phyloP scores from a whole-genome alignment of 1,139 yeast species.

The Scheffersomyces illinoinensis region DNA sequence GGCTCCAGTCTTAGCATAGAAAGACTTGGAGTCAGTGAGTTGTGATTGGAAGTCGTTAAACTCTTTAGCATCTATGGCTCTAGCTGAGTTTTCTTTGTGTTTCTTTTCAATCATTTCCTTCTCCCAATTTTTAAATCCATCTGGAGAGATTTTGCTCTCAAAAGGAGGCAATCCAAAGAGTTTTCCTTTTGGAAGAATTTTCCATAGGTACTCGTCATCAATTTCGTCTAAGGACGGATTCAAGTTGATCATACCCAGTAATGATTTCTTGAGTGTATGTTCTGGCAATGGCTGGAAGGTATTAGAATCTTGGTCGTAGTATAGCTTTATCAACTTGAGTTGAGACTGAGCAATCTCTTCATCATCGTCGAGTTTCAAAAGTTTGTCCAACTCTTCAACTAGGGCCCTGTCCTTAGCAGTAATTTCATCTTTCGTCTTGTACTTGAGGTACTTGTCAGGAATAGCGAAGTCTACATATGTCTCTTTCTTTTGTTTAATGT shows the following conservation, averaged over 20 bases:
- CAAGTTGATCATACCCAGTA: slow-evolving; percentile 42
- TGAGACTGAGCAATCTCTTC: slow-evolving; percentile 25
- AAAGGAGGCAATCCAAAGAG: slow-evolving; percentile 41
- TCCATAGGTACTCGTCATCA: slow-evolving; percentile 46
- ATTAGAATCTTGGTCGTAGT: slow-evolving; percentile 30
- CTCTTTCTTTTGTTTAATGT: slow-evolving; percentile 4
- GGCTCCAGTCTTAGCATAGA: slow-evolving; percentile 25
- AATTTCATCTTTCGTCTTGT: slow-evolving; percentile 20
- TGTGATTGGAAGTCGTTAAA: slow-evolving; percentile 22
- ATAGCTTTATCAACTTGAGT: slow-evolving; percentile 27
- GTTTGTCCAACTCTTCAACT: slow-evolving; percentile 27
- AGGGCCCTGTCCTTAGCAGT: slow-evolving; percentile 28
- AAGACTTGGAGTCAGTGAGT: slow-evolving; percentile 21
- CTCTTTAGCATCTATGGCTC: slow-evolving; percentile 20
- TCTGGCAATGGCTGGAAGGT: slow-evolving; percentile 31
- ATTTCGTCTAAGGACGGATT: slow-evolving; percentile 38
- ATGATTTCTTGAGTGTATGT: slow-evolving; percentile 41
- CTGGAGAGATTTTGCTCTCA: slow-evolving; percentile 21
- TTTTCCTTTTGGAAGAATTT: slow-evolving; percentile 35
- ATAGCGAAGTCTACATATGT: slow-evolving; percentile 29
- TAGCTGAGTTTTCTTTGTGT: slow-evolving; percentile 17
- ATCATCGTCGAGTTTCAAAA: slow-evolving; percentile 27
- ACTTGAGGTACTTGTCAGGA: slow-evolving; percentile 31
- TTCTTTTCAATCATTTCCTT: slow-evolving; percentile 21
- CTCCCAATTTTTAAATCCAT: slow-evolving; percentile 44